Evolutionary conservation across 2,329 filamentous ascomycete species (phyloP).

Genomic region (Pyrenochaeta sp.): DNA sequence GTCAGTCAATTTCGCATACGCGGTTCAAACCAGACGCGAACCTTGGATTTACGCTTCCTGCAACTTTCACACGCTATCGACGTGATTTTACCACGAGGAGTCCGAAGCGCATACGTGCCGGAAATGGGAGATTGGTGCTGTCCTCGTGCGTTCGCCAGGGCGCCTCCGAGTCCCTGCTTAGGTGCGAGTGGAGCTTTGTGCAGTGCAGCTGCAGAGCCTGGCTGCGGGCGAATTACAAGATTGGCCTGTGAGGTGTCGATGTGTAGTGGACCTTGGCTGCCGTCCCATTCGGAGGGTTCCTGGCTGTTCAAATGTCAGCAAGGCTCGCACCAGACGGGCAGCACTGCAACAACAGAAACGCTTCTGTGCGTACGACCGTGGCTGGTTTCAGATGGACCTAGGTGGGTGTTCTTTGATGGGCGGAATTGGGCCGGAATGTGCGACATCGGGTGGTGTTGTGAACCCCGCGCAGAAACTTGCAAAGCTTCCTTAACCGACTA

Average conservation of each 20-base stretch:
- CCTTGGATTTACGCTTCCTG: slow-evolving; percentile 51
- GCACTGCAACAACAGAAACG: slow-evolving; percentile 12
- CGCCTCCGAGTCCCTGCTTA: slow-evolving; percentile 45
- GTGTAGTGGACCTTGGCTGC: slow-evolving; percentile 37
- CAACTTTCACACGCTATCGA: slow-evolving; percentile 52
- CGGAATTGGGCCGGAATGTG: slow-evolving; percentile 20
- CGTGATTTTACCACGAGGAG: slow-evolving; percentile 50
- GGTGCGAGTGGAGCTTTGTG: slow-evolving; percentile 49
- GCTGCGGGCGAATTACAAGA: slow-evolving; percentile 41
- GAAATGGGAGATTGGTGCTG: slow-evolving; percentile 48
- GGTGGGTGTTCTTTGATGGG: slow-evolving; percentile 16
- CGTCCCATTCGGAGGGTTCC: slow-evolving; percentile 41
- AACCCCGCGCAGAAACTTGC: slow-evolving; percentile 19
- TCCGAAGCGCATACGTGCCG: slow-evolving; percentile 47
- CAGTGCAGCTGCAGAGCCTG: slow-evolving; percentile 29
- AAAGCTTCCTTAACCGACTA: not conserved
- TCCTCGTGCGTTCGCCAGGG: slow-evolving; percentile 38
- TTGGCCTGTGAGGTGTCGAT: slow-evolving; percentile 39
- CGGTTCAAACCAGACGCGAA: slow-evolving; percentile 10
- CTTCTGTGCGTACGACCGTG: not conserved
- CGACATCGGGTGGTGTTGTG: slow-evolving; percentile 27
- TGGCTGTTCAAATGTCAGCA: slow-evolving; percentile 40
- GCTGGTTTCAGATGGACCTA: not conserved
- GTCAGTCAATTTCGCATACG: slow-evolving; percentile 14
- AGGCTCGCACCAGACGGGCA: slow-evolving; percentile 7